phyloP scores from a whole-genome alignment of 2,329 filamentous ascomycete genomes.

The Fusarium oxysporum region DNA sequence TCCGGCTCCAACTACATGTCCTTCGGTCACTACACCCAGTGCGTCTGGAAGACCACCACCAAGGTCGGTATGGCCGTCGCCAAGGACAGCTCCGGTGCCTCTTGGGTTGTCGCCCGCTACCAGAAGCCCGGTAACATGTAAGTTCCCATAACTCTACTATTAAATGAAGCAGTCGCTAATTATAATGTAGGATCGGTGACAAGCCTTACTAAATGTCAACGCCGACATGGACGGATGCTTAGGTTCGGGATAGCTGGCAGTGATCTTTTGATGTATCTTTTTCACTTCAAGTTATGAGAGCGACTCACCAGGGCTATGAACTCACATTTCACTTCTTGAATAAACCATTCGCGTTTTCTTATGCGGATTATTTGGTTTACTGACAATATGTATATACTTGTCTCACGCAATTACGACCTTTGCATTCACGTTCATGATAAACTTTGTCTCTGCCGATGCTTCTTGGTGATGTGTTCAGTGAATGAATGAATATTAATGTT shows the following conservation, averaged over 20 bases:
- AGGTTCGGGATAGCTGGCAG: slow-evolving; percentile 11
- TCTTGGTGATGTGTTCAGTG: background rate
- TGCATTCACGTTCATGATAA: background rate
- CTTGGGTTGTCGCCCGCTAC: slow-evolving; percentile 43
- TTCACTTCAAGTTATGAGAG: slow-evolving; percentile 24
- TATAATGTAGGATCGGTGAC: slow-evolving; percentile 32
- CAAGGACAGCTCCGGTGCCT: slow-evolving; percentile 25
- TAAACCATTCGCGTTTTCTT: slow-evolving; percentile 21
- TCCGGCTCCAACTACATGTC: slow-evolving; percentile 33
- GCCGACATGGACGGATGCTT: slow-evolving; percentile 4
- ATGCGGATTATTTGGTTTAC: slow-evolving; percentile 20
- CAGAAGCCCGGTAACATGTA: slow-evolving; percentile 43
- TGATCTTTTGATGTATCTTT: slow-evolving; percentile 36
- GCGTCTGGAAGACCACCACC: slow-evolving; percentile 42
- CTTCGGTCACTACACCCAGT: slow-evolving; percentile 45
- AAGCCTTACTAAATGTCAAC: slow-evolving; percentile 34
- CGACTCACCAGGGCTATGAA: slow-evolving; percentile 26
- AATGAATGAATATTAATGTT: background rate
- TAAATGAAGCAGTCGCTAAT: slow-evolving; percentile 6
- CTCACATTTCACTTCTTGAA: slow-evolving; percentile 27
- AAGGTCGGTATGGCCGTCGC: slow-evolving; percentile 43
- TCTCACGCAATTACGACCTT: slow-evolving; percentile 11
- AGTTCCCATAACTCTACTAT: background rate
- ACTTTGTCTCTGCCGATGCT: background rate
- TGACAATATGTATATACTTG: slow-evolving; percentile 21